Conservation (phyloP, 2,329 filamentous ascomycete genomes). For the Malbranchea cinnamomea region DNA sequence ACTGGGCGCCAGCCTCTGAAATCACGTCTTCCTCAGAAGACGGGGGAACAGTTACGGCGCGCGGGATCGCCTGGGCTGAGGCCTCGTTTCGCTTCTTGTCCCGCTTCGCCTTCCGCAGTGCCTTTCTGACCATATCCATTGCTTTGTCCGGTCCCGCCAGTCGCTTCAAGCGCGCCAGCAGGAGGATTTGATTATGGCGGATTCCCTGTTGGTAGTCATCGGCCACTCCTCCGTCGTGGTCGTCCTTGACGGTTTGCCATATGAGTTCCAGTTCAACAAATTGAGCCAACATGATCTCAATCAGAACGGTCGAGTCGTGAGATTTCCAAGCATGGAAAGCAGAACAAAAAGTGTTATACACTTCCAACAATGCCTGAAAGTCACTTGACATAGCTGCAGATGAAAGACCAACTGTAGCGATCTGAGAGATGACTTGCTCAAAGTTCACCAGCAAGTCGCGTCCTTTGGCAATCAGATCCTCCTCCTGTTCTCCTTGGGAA, state of each 20-base stretch:
- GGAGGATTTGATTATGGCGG: conserved; percentile 47
- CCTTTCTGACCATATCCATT: conserved; percentile 43
- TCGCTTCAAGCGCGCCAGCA: conserved; percentile 47
- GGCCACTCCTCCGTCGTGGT: conserved; percentile 44
- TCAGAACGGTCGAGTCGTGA: conserved; percentile 45
- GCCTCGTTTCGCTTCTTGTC: conserved; percentile 35
- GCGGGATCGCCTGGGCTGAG: conserved; percentile 42
- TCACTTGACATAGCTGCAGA: conserved; percentile 30
- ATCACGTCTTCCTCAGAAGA: conserved; percentile 15
- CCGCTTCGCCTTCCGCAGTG: conserved; percentile 44
- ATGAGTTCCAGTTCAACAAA: conserved; percentile 53
- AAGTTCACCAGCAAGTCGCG: conserved; percentile 43
- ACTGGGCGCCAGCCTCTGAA: conserved; percentile 19
- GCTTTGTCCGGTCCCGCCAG: conserved; percentile 46
- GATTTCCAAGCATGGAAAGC: conserved; percentile 53
- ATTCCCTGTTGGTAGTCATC: conserved; percentile 52
- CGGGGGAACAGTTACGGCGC: conserved; percentile 32
- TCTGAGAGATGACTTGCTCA: conserved; percentile 36
- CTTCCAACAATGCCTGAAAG: conserved; percentile 37
- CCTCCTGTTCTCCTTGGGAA: conserved; percentile 46
- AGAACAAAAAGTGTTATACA: conserved; percentile 44
- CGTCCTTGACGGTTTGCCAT: conserved; percentile 52
- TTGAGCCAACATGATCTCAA: conserved; percentile 52
- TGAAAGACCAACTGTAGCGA: conserved; percentile 29
- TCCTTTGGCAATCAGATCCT: conserved; percentile 46